Conservation (phyloP, 495 filamentous ascomycete genomes). For the Barbatosphaeria neglecta region DNA sequence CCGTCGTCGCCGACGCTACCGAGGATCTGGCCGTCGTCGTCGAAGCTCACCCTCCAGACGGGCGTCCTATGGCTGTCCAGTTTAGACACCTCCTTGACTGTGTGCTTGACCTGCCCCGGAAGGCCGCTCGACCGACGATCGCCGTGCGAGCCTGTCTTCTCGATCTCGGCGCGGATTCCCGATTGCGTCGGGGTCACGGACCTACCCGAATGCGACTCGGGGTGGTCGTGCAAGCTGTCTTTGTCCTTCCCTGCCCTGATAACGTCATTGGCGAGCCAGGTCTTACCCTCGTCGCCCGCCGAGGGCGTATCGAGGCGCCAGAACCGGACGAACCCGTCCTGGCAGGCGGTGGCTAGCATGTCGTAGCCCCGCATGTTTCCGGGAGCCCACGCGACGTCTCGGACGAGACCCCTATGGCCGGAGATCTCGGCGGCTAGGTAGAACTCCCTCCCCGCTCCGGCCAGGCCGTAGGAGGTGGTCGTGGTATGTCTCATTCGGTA, state of each 20-base stretch:
- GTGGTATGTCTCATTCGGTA: constrained; percentile 59
- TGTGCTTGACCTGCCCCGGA: constrained; percentile 34
- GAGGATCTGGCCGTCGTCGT: constrained; percentile 48
- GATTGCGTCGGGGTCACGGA: constrained; percentile 19
- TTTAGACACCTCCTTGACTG: constrained; percentile 36
- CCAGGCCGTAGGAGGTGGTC: constrained; percentile 36
- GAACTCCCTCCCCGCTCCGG: constrained; percentile 48
- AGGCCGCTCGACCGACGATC: constrained; percentile 20
- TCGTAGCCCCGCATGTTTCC: constrained; percentile 80
- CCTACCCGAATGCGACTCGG: constrained; percentile 5
- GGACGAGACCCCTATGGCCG: constrained; percentile 63
- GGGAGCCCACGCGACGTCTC: constrained; percentile 87
- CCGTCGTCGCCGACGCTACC: constrained; percentile 51
- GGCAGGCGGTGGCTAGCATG: constrained; percentile 80
- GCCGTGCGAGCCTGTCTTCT: constrained; percentile 30
- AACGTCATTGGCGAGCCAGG: constrained; percentile 20
- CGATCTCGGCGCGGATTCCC: constrained; percentile 49
- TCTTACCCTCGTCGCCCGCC: constrained; percentile 14
- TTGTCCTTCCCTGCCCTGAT: constrained; percentile 3
- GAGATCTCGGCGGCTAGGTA: constrained; percentile 66
- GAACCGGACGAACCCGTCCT: constrained; percentile 78
- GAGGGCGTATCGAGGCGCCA: constrained; percentile 62
- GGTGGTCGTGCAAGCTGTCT: constrained; percentile 3
- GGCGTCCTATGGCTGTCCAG: constrained; percentile 43
- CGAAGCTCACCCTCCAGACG: constrained; percentile 50